These are phyloP conservation scores for Aspergillus brasiliensis DNA, from an alignment of 2,329 filamentous ascomycete genomes.

Conservation along the genomic window DNA sequence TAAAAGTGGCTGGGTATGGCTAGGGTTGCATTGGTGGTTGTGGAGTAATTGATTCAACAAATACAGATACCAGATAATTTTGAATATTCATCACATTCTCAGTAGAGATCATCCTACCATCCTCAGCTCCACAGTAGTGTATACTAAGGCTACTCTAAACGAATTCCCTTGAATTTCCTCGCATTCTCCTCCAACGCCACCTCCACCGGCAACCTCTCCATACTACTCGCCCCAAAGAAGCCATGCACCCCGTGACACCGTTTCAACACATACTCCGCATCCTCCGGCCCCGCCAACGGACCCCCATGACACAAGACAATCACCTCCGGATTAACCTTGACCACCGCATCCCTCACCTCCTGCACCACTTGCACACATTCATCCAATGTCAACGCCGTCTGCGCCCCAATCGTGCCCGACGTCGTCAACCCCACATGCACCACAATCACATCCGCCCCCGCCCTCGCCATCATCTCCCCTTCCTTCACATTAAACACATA, in stretches of 20 bases:
- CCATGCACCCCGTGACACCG: conserved; percentile 67
- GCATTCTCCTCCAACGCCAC: conserved; percentile 63
- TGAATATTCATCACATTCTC: too few relatives aligned
- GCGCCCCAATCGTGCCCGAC: conserved; percentile 65
- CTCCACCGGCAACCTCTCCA: conserved; percentile 70
- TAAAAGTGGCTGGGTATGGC: conserved; percentile 37
- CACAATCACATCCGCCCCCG: conserved; percentile 68
- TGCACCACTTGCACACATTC: conserved; percentile 65
- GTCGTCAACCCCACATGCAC: conserved; percentile 71
- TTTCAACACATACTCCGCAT: conserved; percentile 64
- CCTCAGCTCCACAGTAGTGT: too few relatives aligned
- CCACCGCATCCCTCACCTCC: conserved; percentile 64
- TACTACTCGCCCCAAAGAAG: conserved; percentile 69
- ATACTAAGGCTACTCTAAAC: too few relatives aligned
- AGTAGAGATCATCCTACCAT: too few relatives aligned
- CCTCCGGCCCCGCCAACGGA: conserved; percentile 64
- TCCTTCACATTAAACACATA: conserved; percentile 69
- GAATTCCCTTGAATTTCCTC: conserved; percentile 54
- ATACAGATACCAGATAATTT: conserved; percentile 2
- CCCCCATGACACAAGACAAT: conserved; percentile 72
- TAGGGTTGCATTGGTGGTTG: conserved; percentile 11
- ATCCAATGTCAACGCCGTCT: conserved; percentile 62
- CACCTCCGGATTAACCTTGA: conserved; percentile 57
- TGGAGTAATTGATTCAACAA: conserved; percentile 41
- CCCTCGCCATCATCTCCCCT: conserved; percentile 62